Base-by-base conservation (phyloP, 2,329 filamentous ascomycete genomes). In the Myrmaecium sp. region DNA sequence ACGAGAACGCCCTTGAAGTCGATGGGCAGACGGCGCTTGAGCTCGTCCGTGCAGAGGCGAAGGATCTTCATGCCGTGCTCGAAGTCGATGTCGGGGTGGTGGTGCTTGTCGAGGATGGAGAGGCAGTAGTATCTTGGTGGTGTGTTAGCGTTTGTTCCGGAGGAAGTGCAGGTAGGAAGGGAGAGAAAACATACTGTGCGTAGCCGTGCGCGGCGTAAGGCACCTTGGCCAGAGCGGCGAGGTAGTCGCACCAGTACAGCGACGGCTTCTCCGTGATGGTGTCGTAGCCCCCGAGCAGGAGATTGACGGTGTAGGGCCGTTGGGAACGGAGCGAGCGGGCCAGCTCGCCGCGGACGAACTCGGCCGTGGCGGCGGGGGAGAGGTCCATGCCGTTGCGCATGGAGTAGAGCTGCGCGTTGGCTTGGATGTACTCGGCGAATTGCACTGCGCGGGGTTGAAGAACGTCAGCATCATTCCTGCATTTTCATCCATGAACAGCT, bases 361-460 rank as follows among this genome's bases (percentile, higher is more conserved):
- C 74, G 35, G 84, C 81, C 30, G 94, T 74, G 20, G 82, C 89
- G 18, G 76, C 74, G 6, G 89, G 86, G 23, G 81, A 82, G 34
- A 98, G 72, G 46, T 94, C 82, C 49, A 78, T 78, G 56, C 83
- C 79, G 54, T 95, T 95, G 49, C 91, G 82, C 84, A 95, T 98
- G 40, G 80, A 83, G 62, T 98, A 98, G 49, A 98, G 77, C 59
- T 93, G 82, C 36, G 89, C 75, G 57, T 98, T 98, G 52, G 86
- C 84, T 69, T 95, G 84, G 54, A 98, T 91, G 62, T 86, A 98
- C 62, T 98, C 89, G 53, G 91, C 81, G 55, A 98, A 98, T 74
- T 98, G 86, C 36, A 95, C 84, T 93, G 50, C 31, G 35, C 34
- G 23, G 18, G 18, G 17, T 6, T 4, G 31, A 37, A 22, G 35